Evolutionary conservation across 345 rosid species (phyloP).

Genomic region (Eucalyptus pauciflora): DNA sequence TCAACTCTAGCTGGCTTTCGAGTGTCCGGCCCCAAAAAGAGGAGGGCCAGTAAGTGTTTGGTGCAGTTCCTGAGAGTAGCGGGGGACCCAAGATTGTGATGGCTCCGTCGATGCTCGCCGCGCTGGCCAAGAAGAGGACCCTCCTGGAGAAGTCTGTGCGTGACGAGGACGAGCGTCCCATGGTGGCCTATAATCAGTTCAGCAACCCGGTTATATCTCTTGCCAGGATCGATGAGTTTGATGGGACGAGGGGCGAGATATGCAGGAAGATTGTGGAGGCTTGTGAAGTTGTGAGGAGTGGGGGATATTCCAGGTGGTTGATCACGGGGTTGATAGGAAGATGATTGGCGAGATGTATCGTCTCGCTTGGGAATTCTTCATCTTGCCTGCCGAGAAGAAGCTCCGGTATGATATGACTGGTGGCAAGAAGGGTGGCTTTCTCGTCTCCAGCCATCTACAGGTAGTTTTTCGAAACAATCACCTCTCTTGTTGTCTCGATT

Average conservation of each 20-base stretch:
- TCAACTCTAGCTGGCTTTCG: neutral
- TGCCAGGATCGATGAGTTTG: conserved; percentile 40
- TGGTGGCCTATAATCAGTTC: conserved; percentile 61
- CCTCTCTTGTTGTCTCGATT: neutral
- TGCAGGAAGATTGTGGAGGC: conserved; percentile 72
- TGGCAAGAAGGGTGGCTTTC: conserved; percentile 89
- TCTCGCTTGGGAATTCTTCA: conserved; percentile 70
- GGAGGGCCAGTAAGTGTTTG: neutral
- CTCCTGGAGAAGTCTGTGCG: conserved; percentile 51
- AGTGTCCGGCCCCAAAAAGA: neutral
- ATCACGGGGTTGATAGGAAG: conserved; percentile 58
- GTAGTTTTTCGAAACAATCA: conserved; percentile 4
- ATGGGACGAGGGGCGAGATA: conserved; percentile 49
- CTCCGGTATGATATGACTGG: conserved; percentile 82
- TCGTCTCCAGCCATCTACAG: conserved; percentile 92
- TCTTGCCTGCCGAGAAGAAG: conserved; percentile 62
- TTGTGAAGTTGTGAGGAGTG: conserved; percentile 87
- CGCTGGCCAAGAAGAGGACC: conserved; percentile 45
- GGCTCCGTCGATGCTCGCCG: conserved; percentile 34
- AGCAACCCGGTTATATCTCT: conserved; percentile 76
- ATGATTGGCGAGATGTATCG: conserved; percentile 27
- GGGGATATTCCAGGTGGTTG: conserved; percentile 83
- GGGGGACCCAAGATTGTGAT: neutral
- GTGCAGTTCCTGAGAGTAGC: neutral
- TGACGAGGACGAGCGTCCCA: conserved; percentile 83